Conservation (phyloP, 2,329 filamentous ascomycete species). For the Gaeumannomyces sp. region DNA sequence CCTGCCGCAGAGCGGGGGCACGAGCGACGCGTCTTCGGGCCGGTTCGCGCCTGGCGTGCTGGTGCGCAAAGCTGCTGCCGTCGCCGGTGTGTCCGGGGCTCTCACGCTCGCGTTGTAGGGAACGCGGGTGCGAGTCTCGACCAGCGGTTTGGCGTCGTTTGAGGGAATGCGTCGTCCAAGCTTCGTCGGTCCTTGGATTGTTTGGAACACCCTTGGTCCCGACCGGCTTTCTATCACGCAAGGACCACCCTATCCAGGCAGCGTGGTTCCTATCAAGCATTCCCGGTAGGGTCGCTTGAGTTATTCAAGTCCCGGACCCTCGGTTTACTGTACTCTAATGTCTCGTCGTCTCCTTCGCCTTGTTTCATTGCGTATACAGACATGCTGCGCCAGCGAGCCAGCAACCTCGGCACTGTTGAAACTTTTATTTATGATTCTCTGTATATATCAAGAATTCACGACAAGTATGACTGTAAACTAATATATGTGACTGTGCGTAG, state of each 20-base stretch:
- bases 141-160: not conserved
- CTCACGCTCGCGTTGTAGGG: conserved; percentile 1
- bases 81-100: not conserved
- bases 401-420: not conserved
- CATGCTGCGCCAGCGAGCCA: not conserved
- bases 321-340: not conserved
- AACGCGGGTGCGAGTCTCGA: not conserved
- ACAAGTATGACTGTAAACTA: not conserved
- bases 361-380: not conserved
- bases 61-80: not conserved
- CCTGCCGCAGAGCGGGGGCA: conserved; percentile 22
- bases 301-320: not conserved
- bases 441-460: not conserved
- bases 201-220: no score
- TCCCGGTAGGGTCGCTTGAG: not conserved
- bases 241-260: no score
- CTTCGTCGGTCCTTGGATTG: not conserved
- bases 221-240: no score
- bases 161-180: not conserved
- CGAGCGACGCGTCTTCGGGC: not conserved
- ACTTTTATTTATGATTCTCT: not conserved
- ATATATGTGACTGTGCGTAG: not conserved
- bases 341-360: not conserved
- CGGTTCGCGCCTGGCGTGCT: not conserved
- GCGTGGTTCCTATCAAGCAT: no score